phyloP scores from a whole-genome alignment of 179 eudicot genomes.

The Beta lomatogona region DNA sequence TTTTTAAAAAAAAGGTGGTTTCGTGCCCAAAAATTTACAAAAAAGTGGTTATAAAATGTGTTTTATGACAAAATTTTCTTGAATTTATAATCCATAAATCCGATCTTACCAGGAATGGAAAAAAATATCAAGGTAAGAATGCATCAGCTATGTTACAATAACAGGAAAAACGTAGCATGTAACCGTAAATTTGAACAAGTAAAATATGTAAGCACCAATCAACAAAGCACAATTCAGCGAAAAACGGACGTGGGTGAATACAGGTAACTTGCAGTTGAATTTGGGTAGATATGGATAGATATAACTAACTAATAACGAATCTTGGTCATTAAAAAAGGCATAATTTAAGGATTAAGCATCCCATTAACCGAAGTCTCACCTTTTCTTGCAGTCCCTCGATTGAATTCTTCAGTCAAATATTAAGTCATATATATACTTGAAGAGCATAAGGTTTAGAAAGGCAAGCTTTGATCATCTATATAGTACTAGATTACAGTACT shows the following conservation, averaged over 20 bases:
- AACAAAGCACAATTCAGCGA: conserved; percentile 9
- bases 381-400: neutral
- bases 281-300: neutral
- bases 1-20: too few relatives aligned
- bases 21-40: too few relatives aligned
- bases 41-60: too few relatives aligned
- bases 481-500: neutral
- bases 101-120: too few relatives aligned
- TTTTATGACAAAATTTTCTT: too few relatives aligned
- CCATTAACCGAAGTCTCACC: conserved; percentile 10
- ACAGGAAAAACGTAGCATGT: too few relatives aligned
- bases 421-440: conserved; percentile 4
- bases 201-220: neutral
- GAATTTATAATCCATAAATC: too few relatives aligned
- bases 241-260: conserved; percentile 1
- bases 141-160: too few relatives aligned
- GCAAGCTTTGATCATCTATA: neutral
- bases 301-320: conserved; percentile 13
- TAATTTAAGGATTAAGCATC: conserved; percentile 32
- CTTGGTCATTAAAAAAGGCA: conserved; percentile 28
- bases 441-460: neutral
- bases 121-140: too few relatives aligned
- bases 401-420: neutral
- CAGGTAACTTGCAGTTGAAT: neutral
- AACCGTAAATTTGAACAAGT: neutral